Conservation (phyloP, 2,329 filamentous ascomycete genomes). For the Dendryphion nanum region DNA sequence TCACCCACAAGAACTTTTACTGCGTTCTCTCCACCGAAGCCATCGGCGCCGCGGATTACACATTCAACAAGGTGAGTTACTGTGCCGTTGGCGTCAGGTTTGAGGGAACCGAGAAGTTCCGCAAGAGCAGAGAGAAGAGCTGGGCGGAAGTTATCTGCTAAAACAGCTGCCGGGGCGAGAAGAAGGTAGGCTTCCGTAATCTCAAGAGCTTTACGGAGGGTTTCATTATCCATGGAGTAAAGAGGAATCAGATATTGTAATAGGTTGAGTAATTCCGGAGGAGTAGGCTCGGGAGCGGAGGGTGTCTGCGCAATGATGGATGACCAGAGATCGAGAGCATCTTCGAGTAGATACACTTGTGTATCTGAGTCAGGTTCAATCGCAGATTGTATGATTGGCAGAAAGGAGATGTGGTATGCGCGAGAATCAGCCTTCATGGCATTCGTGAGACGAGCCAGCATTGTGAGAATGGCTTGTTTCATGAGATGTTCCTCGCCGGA, state of each 20-base stretch:
- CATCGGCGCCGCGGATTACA: conserved; percentile 51
- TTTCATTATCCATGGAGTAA: conserved; percentile 50
- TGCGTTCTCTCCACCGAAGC: conserved; percentile 51
- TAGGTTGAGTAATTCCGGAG: conserved; percentile 43
- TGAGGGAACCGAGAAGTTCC: conserved; percentile 46
- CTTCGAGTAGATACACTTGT: conserved; percentile 77
- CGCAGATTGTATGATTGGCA: conserved; percentile 79
- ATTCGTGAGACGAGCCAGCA: conserved; percentile 80
- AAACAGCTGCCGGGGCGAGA: conserved; percentile 47
- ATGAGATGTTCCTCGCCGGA: conserved; percentile 86
- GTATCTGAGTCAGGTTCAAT: conserved; percentile 67
- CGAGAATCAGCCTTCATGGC: conserved; percentile 78
- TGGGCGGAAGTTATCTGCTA: conserved; percentile 42
- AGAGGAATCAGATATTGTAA: conserved; percentile 47
- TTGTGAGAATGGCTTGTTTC: conserved; percentile 87
- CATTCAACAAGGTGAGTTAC: conserved; percentile 48
- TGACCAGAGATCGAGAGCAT: conserved; percentile 86
- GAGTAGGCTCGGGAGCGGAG: conserved; percentile 40
- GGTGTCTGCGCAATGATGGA: conserved; percentile 66
- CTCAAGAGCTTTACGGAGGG: conserved; percentile 48
- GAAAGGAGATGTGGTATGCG: conserved; percentile 74
- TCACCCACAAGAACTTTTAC: conserved; percentile 52
- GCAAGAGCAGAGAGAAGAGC: conserved; percentile 41
- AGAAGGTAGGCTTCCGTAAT: conserved; percentile 52
- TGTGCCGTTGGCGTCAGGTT: conserved; percentile 48